Conservation (phyloP, 192 early-diverging fungal genomes). For the Rhizoclosmatium globosum region DNA sequence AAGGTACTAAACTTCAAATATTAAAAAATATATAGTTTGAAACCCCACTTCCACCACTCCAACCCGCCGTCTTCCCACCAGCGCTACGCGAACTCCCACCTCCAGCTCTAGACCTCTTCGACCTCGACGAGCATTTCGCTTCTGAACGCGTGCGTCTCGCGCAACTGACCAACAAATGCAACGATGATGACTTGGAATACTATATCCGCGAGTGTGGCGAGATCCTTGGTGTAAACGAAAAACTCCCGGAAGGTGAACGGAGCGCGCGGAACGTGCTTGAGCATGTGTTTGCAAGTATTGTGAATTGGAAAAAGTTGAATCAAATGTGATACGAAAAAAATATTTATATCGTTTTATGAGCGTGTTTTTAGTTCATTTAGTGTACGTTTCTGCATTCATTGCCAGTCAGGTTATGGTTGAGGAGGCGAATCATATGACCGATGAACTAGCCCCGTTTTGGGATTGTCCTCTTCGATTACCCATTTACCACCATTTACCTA, state of each 20-base stretch:
- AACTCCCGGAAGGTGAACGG: conserved; percentile 50
- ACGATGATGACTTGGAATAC: conserved; percentile 70
- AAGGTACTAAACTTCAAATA: too few relatives aligned
- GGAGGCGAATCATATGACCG: too few relatives aligned
- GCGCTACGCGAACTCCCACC: conserved; percentile 63
- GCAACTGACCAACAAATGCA: conserved; percentile 71
- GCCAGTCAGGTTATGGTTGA: too few relatives aligned
- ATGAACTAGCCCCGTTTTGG: too few relatives aligned
- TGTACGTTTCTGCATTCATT: too few relatives aligned
- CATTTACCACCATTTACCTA: too few relatives aligned
- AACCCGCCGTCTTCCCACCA: conserved; percentile 70
- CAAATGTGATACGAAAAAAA: conserved; percentile 16
- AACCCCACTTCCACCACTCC: conserved; percentile 68
- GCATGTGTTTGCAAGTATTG: conserved; percentile 61
- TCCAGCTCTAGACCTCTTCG: conserved; percentile 68
- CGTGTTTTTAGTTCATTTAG: too few relatives aligned
- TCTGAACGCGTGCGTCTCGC: conserved; percentile 58
- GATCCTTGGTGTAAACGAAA: conserved; percentile 64
- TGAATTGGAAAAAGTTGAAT: conserved; percentile 68
- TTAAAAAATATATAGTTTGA: conserved; percentile 53
- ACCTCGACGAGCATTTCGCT: conserved; percentile 71
- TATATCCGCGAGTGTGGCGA: conserved; percentile 68
- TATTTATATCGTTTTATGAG: too few relatives aligned
- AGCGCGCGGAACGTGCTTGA: conserved; percentile 65
- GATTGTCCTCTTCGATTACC: too few relatives aligned